Evolutionary conservation across 2,329 filamentous ascomycete species (phyloP).

Genomic region (Botrytis aclada): DNA sequence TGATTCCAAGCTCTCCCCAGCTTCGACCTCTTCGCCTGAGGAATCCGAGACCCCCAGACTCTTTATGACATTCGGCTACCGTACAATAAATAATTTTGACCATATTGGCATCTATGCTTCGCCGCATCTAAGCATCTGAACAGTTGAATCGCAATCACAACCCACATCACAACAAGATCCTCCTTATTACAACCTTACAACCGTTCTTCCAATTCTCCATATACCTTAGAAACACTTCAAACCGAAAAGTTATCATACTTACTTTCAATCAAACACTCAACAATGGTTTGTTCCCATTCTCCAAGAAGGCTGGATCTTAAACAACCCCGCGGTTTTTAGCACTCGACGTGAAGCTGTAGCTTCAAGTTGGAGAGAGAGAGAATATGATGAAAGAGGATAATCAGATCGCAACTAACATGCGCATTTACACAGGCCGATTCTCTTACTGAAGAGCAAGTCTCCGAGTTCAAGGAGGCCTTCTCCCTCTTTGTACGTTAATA

Average conservation of each 20-base stretch:
- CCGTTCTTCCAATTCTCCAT: background rate
- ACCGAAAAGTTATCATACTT: background rate
- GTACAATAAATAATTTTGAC: background rate
- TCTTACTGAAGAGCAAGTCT: constrained; percentile 99
- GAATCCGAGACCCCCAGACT: background rate
- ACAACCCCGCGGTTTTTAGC: constrained; percentile 2
- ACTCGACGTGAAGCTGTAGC: background rate
- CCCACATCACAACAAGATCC: constrained; percentile 8
- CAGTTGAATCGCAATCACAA: constrained; percentile 12
- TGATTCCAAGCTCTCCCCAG: constrained; percentile 9
- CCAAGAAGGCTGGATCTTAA: background rate
- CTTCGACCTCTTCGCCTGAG: constrained; percentile 16
- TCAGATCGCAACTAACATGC: constrained; percentile 21
- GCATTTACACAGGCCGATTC: constrained; percentile 73
- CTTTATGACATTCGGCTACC: background rate
- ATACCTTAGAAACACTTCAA: background rate
- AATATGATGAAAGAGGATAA: too few species aligned
- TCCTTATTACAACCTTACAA: background rate
- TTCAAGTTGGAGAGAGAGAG: background rate
- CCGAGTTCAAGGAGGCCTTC: constrained; percentile 99
- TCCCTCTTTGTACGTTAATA: constrained; percentile 91
- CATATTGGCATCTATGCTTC: constrained; percentile 7
- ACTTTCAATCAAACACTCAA: background rate
- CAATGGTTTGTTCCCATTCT: background rate
- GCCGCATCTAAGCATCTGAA: constrained; percentile 11